Percentiles rank a stretch among this genome's conserved stretches.
Evolutionary conservation across 257 asterid genomes (phyloP).

Genomic region (Thymus mandschuricus): DNA sequence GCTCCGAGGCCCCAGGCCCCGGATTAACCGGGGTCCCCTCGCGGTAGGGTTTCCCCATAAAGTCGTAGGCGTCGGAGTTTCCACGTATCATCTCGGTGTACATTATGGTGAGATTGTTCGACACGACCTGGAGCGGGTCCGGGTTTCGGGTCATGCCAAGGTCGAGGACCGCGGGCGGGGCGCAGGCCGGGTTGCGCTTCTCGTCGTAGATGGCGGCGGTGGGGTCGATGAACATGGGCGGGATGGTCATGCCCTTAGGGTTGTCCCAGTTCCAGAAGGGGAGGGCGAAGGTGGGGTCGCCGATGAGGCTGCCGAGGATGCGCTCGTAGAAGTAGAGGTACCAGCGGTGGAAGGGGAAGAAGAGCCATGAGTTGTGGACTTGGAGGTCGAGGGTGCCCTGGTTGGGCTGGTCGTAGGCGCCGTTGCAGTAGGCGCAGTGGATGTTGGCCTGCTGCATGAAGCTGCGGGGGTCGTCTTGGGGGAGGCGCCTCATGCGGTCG

Average conservation of each 20-base stretch:
- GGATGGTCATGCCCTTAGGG: constrained; percentile 47
- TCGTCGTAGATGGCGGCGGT: constrained; percentile 33
- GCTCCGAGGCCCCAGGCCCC: constrained; percentile 42
- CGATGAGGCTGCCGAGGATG: constrained; percentile 14
- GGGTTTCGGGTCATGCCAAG: constrained; percentile 29
- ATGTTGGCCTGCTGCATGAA: constrained; percentile 48
- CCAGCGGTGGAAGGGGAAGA: constrained; percentile 40
- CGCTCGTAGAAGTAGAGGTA: constrained; percentile 31
- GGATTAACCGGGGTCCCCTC: constrained; percentile 26
- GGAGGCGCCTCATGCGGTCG: not conserved
- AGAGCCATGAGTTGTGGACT: constrained; percentile 29
- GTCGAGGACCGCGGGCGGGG: constrained; percentile 28
- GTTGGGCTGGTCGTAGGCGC: constrained; percentile 24
- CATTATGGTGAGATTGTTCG: constrained; percentile 44
- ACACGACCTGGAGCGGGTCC: constrained; percentile 36
- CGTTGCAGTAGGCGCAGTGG: constrained; percentile 55
- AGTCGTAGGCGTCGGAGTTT: constrained; percentile 32
- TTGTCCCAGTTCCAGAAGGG: constrained; percentile 46
- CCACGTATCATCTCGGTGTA: constrained; percentile 46
- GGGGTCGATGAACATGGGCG: constrained; percentile 32
- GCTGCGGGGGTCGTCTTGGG: constrained; percentile 37
- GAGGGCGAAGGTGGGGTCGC: constrained; percentile 15
- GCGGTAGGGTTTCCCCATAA: constrained; percentile 38
- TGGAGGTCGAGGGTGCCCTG: not conserved
- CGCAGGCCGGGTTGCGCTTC: constrained; percentile 19